Evolutionary conservation across 2,329 filamentous ascomycete genomes (phyloP), one percentile per base, ranked within the genome.

Genomic region (Cytospora paraplurivora): DNA sequence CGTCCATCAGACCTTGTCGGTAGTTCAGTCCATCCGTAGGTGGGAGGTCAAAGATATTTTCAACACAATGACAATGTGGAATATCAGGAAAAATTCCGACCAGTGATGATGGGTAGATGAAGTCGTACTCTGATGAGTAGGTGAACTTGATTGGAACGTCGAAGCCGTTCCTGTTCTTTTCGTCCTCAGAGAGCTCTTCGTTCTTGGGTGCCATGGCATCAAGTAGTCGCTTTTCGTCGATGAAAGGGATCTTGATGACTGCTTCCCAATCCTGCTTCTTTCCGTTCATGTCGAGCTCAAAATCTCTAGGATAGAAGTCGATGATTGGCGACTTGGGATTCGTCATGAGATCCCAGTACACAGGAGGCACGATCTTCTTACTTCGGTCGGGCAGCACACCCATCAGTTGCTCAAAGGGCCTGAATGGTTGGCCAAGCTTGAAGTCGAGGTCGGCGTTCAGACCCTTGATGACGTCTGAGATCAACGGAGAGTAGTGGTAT

Each of bases 251-350:
- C 77, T 98, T 99, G 68, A 99, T 93, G 44, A 99, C 94, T 34
- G 95, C 95, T 74, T 99, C 95, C 95, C 95, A 99, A 68, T 99
- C 96, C 90, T 97, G 96, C 79, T 97, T 99, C 81, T 99, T 99
- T 65, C 95, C 96, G 71, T 99, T 98, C 95, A 99, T 98, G 74
- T 99, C 96, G 49, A 99, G 82, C 68, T 96, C 92, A 72, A 99
- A 99, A 71, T 99, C 95, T 70, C 94, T 86, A 2, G 95, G 95
- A 72, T 99, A 99, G 75, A 99, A 99, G 74, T 99, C 95, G 72
- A 97, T 90, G 74, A 99, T 99, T 1, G 95, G 93, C 17, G 94
- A 98, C 17, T 90, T 85, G 1, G 89, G 83, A 62, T 91, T 91
- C 1, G 92, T 97, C 95, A 99, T 99, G 56, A 99, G 82, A 33